Evolutionary conservation across 2,329 filamentous ascomycete genomes (phyloP), one percentile per base, ranked within the genome.

Genomic region (Chrysoporthe deuterocubensis): DNA sequence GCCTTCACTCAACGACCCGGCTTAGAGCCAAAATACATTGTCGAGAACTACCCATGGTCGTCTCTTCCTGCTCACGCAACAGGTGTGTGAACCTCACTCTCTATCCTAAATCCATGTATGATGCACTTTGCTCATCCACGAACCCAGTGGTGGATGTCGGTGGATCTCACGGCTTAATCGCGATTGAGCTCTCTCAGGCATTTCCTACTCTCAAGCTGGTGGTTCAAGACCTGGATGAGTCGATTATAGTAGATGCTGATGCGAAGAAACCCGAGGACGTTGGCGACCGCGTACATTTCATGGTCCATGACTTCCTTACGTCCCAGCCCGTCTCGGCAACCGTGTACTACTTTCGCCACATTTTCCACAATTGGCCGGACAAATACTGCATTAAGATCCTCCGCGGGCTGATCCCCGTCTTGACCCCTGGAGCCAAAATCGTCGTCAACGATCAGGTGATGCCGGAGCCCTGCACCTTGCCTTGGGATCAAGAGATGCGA

Each of bases 371-470:
- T 18, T 66, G 64, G 64, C 42, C 64, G 21, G 57, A 66, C 46
- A 66, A 66, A n/a, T 62, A 66, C 50, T 56, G 64, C 50, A 52
- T 61, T 14, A 62, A 66, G 64, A 44, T 66, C 18, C 64, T 66
- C 9, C 48, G 57, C 7, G 54, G 26, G 3, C 43, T 48, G 8
- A 42, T 57, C 11, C 42, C 54, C 21, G 52, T 48, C 2, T 43
- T 66, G 26, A 46, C 54, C 42, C 58, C 64, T 16, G 64, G 64
- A n/a, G 58, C 58, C 1, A 66, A 52, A 16, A 18, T 66, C 40
- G 16, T 66, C 4, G 52, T 62, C 58, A 54, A 66, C 34, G 64
- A 66, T 42, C 46, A 48, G 5, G 48, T 64, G 11, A 56, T 56
- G 46, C 48, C 50, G 21, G 62, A 43, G n/a, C 62, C 62, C 4